Base-by-base conservation (phyloP, 1,284 basidiomycete genomes). In the Mrakiaceae sp. region DNA sequence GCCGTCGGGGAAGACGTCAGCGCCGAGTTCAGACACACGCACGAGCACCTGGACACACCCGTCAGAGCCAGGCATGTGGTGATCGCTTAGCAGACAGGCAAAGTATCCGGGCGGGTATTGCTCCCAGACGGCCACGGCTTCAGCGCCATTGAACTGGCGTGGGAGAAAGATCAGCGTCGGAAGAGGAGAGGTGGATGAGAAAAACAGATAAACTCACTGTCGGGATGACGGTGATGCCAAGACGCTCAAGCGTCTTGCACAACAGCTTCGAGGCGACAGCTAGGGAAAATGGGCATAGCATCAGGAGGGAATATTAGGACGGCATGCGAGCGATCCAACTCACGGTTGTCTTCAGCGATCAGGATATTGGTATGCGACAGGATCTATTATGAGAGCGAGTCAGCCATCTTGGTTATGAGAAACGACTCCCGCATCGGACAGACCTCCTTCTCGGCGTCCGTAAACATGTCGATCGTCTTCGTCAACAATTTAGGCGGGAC, bases 381-480 rank as follows among this genome's bases (percentile, higher is more conserved):
- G 55, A 46, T 16, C 46, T 27, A 27, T 27, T 27, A 27, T 27
- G 12, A 48, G 44, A 49, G n/a, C 50, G 8, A 14, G 7, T 9
- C n/a, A 16, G 43, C 48, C 14, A 63, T 53, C 52, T 47, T 57
- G 7, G 55, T 54, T 46, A 63, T 57, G 7, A 56, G 56, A 43
- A 63, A 51, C 2, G 27, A 27, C 39, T 49, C 0, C 44, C 40
- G 7, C 39, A 49, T 46, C 27, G 42, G 52, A 62, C 27, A 62
- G 42, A 63, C 27, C 1, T 57, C 43, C 14, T 49, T 54, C 54
- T 66, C 64, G 0, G 50, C 56, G 42, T 47, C 54, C 7, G 60
- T 58, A 51, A 66, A 66, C 5, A 14, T 47, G 47, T 66, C 64
- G 12, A 66, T 16, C 44, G 64, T 66, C 49, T 57, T 56, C 3